Conservation (phyloP, 345 rosid genomes). For the Carallia brachiata region DNA sequence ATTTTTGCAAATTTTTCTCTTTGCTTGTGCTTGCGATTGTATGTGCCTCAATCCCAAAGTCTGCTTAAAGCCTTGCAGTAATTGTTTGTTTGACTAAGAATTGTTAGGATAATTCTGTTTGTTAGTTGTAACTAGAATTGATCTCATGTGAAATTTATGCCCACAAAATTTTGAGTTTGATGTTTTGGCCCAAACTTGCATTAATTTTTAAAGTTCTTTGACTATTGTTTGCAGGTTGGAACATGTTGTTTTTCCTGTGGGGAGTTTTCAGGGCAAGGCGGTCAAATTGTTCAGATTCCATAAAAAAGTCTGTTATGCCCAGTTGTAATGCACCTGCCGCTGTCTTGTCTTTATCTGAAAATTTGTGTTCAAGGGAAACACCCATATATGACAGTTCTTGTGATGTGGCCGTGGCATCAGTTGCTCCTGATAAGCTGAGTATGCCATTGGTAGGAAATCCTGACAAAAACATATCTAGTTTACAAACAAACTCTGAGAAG, state of each 20-base stretch:
- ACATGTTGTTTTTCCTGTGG: slow-evolving; percentile 83
- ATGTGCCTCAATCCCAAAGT: too few species aligned
- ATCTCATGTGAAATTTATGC: too few species aligned
- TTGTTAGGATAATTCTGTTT: too few species aligned
- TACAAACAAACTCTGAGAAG: slow-evolving; percentile 19
- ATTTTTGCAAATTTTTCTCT: too few species aligned
- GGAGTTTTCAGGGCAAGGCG: slow-evolving; percentile 82
- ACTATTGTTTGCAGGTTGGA: slow-evolving; percentile 48
- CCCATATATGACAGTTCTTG: slow-evolving; percentile 30
- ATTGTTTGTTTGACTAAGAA: too few species aligned
- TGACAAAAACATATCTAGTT: slow-evolving; percentile 33
- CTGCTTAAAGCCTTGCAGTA: too few species aligned
- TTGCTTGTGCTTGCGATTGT: too few species aligned
- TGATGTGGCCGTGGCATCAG: slow-evolving; percentile 14
- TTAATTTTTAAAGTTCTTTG: slow-evolving; percentile 1
- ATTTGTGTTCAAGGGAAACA: slow-evolving; percentile 26
- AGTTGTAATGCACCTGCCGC: slow-evolving; percentile 29
- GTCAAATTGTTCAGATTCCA: slow-evolving; percentile 35
- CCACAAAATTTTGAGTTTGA: not conserved
- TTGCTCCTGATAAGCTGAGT: slow-evolving; percentile 22
- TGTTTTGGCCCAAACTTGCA: not conserved
- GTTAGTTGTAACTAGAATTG: too few species aligned
- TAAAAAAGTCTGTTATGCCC: slow-evolving; percentile 30
- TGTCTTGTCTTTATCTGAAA: slow-evolving; percentile 23
- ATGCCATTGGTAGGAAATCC: slow-evolving; percentile 21